Evolutionary conservation across 495 filamentous ascomycete genomes (phyloP), one percentile per base, ranked within the genome.

Genomic region (Aspergillus avenaceus): DNA sequence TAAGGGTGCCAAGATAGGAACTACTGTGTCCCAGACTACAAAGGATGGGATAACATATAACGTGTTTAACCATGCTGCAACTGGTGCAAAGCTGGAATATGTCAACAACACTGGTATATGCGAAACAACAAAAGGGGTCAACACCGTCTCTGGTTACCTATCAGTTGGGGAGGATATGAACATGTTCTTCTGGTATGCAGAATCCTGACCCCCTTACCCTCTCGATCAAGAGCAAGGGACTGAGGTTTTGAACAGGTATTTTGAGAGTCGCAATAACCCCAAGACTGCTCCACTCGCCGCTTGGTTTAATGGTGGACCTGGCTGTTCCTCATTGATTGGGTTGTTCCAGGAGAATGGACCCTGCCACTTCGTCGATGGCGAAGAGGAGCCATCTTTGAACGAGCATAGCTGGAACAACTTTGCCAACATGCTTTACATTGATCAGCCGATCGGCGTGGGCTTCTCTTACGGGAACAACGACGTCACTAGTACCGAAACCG

Each of bases 271-370:
- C 5, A 66, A 74, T 19, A 72, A 69, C 49, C 74, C 79, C 1
- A 50, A 63, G 1, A 76, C 64, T 4, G 75, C 76, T 14, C 79
- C 79, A 0, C 66, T 83, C 9, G 71, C 70, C 6, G 65, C 69
- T 12, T 83, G 76, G 72, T 72, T 83, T 52, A 81, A 81, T 42
- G 80, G 81, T 12, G 80, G 79, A 2, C 79, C 79, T 3, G 79
- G 79, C 21, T 77, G 69, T 50, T 69, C 65, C 3, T 72, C 70
- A 12, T 76, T 81, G 72, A 79, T 79, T 42, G 79, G 79, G 4
- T 56, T 83, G 8, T 82, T 82, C 53, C 66, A 75, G 50, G 78
- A 82, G 49, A 78, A 79, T 51, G 79, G 77, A 0, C 80, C 78
- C 7, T 81, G 79, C 38, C 74, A 75, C 32, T 81, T 82, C 49